Conservation (phyloP, 2,329 filamentous ascomycete genomes). For the Thelonectria discophora region DNA sequence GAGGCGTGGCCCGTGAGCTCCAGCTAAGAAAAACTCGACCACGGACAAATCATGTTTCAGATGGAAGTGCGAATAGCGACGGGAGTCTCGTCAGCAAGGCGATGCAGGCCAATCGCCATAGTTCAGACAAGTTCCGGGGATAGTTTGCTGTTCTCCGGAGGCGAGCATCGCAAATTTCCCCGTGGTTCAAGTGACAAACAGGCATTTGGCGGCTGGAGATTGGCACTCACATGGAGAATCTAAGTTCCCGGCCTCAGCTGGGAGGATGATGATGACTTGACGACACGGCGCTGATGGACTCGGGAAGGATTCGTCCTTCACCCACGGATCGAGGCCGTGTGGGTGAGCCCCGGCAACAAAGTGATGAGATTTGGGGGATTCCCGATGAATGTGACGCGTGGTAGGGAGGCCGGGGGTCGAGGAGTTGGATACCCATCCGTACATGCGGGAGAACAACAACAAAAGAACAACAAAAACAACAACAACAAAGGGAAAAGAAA, state of each 20-base stretch:
- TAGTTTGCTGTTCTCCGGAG: background rate
- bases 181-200: constrained; percentile 17
- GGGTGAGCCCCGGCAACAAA: background rate
- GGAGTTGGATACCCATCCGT: too few relatives aligned
- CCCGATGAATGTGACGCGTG: constrained; percentile 10
- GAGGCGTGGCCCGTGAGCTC: constrained; percentile 12
- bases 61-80: background rate
- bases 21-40: background rate
- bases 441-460: background rate
- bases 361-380: constrained; percentile 2
- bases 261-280: constrained; percentile 4
- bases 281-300: background rate
- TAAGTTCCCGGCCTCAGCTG: background rate
- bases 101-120: background rate
- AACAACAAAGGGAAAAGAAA: background rate
- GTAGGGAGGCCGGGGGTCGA: background rate
- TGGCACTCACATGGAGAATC: constrained; percentile 11
- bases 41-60: constrained; percentile 41
- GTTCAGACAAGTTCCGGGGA: background rate
- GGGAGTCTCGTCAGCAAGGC: constrained; percentile 12
- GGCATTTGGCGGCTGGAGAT: constrained; percentile 30
- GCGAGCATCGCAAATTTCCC: constrained; percentile 21
- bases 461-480: too few relatives aligned
- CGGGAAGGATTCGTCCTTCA: background rate
- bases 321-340: background rate